Evolutionary conservation across 2,329 filamentous ascomycete genomes (phyloP), one percentile per base, ranked within the genome.

Genomic region (Penicillium sp.): DNA sequence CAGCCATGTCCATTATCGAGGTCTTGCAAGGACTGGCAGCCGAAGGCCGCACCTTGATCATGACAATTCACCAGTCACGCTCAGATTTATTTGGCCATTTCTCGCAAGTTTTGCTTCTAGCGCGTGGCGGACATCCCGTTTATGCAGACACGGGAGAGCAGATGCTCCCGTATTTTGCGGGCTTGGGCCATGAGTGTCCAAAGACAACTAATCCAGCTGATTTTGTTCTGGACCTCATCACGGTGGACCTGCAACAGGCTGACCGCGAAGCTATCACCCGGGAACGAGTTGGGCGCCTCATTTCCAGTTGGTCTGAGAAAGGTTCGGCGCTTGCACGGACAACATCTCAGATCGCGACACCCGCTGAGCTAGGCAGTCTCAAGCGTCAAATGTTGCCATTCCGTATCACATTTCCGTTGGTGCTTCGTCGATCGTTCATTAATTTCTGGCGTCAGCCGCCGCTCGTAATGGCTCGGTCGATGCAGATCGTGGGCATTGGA

Each of bases 41-140:
- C 14, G 84, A 88, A 62, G 84, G 84, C 1, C 75, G 83, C 4
- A 88, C 84, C 0, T 61, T 88, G 1, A 77, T 88, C 29, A 68
- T 86, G n/a, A 87, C 83, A 0, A 85, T 88, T 23, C 84, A 88
- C 41, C 84, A 88, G 57, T 80, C 83, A 1, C 76, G 84, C 2
- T 85, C 82, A 0, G 81, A 87, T 45, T 62, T 87, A 0, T 88
- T 87, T 53, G 68, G 69, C 13, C 75, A 80, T 43, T 88, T 88
- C 54, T 82, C 82, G 1, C 84, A 81, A 39, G 71, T 88, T 0
- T 64, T 88, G 1, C 73, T 88, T 1, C 70, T 88, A 1, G 81
- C 84, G 0, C 71, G 82, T 11, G 84, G 83, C 0, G 84, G 84
- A 0, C 72, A 73, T 15, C 74, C 80, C 0, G 79, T 82, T 0